Base-by-base conservation (phyloP, 2,329 filamentous ascomycete genomes). In the Ceratocystis alfenasii region DNA sequence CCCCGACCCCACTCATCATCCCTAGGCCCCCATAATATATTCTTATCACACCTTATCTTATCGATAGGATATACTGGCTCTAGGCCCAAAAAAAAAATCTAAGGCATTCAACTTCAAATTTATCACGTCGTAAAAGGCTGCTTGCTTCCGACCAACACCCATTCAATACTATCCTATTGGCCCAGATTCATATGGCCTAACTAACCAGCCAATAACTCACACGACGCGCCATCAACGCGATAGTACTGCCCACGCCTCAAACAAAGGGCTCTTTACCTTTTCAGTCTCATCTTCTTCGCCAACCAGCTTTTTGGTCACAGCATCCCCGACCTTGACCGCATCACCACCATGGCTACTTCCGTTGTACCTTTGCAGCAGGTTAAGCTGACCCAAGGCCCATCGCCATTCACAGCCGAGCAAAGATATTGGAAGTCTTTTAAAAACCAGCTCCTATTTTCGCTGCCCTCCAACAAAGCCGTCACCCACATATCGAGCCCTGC, bases 351-450 rank as follows among this genome's bases (percentile, higher is more conserved):
- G 91, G 91, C 92, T 71, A 89, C 91, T 72, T 87, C 90, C 78
- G 89, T 95, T 72, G 84, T 85, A 75, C 88, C 89, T 68, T 79
- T 95, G 70, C 86, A 86, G 75, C 87, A 87, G 75, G 79, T 95
- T 73, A 95, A 90, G 81, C 83, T 95, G 73, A 86, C 93, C 66
- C 83, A 88, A 69, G 89, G 90, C 63, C 91, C 91, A 66, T 87
- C 88, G 50, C 87, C 90, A 65, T 78, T 93, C 61, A 96, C 93
- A 5, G 87, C 92, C 41, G 94, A 99, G 78, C 92, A 97, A 78
- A 84, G 87, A 70, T 97, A 97, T 81, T 99, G 95, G 95, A 88
- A 88, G 74, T 87, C 88, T 12, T 99, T 99, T 80, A 91, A 90
- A 77, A 94, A 92, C 71, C 89, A 92, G 70, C 85, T 95, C 67